Evolutionary conservation across 163 green algal genomes (phyloP).

Genomic region (Chlamydomonas reinhardtii): DNA sequence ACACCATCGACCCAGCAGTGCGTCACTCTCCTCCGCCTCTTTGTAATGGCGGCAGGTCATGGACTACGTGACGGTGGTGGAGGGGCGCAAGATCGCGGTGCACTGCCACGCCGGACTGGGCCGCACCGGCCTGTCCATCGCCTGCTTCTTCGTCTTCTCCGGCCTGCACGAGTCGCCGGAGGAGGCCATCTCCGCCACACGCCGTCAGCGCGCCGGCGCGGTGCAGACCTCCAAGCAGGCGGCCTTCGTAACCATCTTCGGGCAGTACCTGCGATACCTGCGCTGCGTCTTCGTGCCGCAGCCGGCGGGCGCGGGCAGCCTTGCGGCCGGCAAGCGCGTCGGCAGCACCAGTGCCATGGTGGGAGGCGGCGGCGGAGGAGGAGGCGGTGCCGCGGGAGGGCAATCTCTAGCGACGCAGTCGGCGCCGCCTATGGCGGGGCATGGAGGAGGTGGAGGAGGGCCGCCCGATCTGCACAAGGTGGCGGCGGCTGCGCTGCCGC

Average conservation of each 20-base stretch:
- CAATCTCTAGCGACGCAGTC: slow-evolving; percentile 12
- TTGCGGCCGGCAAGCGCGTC: neutral
- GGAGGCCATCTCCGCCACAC: slow-evolving; percentile 53
- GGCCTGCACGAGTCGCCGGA: slow-evolving; percentile 35
- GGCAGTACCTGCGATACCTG: slow-evolving; percentile 71
- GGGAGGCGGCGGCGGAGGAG: neutral
- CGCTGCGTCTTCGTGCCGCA: slow-evolving; percentile 40
- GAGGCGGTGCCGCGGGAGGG: too few relatives aligned
- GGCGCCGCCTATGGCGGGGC: neutral
- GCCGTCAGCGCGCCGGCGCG: slow-evolving; percentile 59
- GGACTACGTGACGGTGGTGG: slow-evolving; percentile 60
- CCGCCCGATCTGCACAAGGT: neutral
- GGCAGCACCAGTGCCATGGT: neutral
- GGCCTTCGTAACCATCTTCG: slow-evolving; percentile 75
- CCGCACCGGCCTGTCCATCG: slow-evolving; percentile 76
- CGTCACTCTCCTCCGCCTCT: neutral
- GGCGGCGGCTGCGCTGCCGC: neutral
- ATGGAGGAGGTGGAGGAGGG: neutral
- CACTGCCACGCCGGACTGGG: slow-evolving; percentile 85
- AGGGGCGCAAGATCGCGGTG: slow-evolving; percentile 74
- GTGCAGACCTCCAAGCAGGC: slow-evolving; percentile 76
- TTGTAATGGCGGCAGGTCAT: slow-evolving; percentile 67
- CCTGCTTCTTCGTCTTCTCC: slow-evolving; percentile 74
- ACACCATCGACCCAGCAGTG: too few relatives aligned
- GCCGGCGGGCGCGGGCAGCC: neutral